phyloP scores from a whole-genome alignment of 768 basidiomycete species.

The Rhodocollybia butyracea region DNA sequence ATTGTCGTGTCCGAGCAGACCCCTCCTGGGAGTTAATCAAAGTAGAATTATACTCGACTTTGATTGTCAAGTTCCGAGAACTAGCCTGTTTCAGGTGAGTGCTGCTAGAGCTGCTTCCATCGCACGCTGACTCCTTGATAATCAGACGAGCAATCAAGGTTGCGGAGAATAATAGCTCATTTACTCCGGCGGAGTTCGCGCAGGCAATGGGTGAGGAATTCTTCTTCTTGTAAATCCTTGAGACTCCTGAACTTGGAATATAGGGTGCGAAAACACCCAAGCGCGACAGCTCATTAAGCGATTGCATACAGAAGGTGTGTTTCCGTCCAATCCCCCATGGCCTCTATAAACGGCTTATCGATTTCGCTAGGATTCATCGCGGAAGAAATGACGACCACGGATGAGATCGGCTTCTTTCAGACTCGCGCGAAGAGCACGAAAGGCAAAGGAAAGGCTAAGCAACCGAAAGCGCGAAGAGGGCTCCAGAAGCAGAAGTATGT shows the following conservation, averaged over 20 bases:
- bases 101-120: background rate
- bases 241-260: background rate
- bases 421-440: slow-evolving; percentile 26
- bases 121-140: slow-evolving; percentile 1
- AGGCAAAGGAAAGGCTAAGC: slow-evolving; percentile 35
- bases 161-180: slow-evolving; percentile 47
- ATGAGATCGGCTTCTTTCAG: slow-evolving; percentile 48
- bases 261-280: slow-evolving; percentile 52
- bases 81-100: slow-evolving; percentile 67
- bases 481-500: slow-evolving; percentile 54
- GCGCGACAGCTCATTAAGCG: slow-evolving; percentile 64
- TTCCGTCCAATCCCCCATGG: background rate
- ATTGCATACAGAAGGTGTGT: slow-evolving; percentile 66
- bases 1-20: slow-evolving; percentile 68
- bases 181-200: slow-evolving; percentile 48
- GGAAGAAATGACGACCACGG: slow-evolving; percentile 42
- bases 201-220: slow-evolving; percentile 50
- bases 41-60: slow-evolving; percentile 49
- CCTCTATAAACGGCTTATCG: too few species aligned
- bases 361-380: slow-evolving; percentile 67
- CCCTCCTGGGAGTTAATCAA: slow-evolving; percentile 69
- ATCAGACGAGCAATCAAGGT: slow-evolving; percentile 67
- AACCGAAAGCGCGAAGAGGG: slow-evolving; percentile 41
- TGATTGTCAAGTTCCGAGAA: slow-evolving; percentile 64
- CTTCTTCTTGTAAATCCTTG: background rate